phyloP scores from a whole-genome alignment of 2,329 filamentous ascomycete species.

The Lecanoromycetidae sp. region DNA sequence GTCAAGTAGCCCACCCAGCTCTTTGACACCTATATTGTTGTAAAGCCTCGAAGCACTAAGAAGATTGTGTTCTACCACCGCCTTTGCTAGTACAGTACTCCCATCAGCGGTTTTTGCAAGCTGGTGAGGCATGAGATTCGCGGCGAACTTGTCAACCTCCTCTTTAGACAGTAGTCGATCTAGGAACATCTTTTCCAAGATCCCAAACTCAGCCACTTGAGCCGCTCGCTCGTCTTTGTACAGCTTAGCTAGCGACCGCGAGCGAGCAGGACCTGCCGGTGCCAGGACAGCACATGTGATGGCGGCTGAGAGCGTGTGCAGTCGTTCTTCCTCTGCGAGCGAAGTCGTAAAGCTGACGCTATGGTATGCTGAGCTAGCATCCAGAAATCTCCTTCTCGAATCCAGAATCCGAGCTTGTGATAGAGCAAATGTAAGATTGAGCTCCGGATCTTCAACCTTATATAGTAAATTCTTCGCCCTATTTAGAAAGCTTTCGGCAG shows the following conservation, averaged over 20 bases:
- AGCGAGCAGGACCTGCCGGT: constrained; percentile 75
- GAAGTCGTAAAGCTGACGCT: constrained; percentile 65
- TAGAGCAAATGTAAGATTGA: constrained; percentile 76
- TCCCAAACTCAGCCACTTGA: constrained; percentile 66
- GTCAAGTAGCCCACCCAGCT: constrained; percentile 64
- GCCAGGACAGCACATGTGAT: constrained; percentile 88
- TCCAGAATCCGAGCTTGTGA: constrained; percentile 89
- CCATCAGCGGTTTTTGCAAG: constrained; percentile 82
- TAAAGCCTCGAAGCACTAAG: constrained; percentile 72
- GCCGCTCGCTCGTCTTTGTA: constrained; percentile 85
- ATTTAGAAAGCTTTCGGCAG: constrained; percentile 79
- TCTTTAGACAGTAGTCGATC: constrained; percentile 66
- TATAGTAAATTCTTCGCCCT: constrained; percentile 89
- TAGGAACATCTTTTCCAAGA: constrained; percentile 95
- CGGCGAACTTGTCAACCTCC: constrained; percentile 80
- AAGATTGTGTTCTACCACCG: constrained; percentile 91
- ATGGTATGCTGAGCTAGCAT: constrained; percentile 79
- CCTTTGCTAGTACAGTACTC: constrained; percentile 81
- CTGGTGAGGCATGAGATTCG: constrained; percentile 73
- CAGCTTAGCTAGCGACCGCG: constrained; percentile 64
- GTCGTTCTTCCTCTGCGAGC: constrained; percentile 75
- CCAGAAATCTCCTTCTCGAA: constrained; percentile 76
- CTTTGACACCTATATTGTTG: constrained; percentile 63
- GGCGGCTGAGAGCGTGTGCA: constrained; percentile 72
- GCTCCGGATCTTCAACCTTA: constrained; percentile 58